Conservation (phyloP, 257 asterid genomes). For the Plectranthus barbatus region DNA sequence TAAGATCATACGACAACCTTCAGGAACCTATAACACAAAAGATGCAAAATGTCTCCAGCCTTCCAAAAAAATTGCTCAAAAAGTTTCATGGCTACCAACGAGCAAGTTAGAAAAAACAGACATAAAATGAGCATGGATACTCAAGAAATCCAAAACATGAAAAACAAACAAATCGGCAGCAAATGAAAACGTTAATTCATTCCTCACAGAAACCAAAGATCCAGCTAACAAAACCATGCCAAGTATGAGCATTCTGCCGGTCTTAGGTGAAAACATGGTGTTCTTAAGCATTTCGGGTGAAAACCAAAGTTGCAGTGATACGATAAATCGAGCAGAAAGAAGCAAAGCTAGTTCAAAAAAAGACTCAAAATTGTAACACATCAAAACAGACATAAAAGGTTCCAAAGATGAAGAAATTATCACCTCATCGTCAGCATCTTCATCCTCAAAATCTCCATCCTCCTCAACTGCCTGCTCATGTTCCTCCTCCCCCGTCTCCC, state of each 20-base stretch:
- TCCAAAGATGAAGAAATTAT: constrained; percentile 2
- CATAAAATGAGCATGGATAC: neutral
- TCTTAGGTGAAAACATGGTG: too few relatives aligned
- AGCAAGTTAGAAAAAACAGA: neutral
- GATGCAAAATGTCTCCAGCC: neutral
- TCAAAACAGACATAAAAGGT: too few relatives aligned
- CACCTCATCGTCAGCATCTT: constrained; percentile 84
- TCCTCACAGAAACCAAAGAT: neutral
- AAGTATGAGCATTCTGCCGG: neutral
- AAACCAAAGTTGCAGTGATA: neutral
- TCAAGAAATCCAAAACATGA: neutral
- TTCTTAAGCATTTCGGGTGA: neutral
- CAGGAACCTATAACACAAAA: neutral
- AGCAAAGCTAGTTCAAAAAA: neutral
- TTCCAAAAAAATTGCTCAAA: neutral
- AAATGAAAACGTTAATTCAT: neutral
- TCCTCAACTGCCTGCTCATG: constrained; percentile 62
- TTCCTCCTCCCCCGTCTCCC: constrained; percentile 86
- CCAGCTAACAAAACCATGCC: too few relatives aligned
- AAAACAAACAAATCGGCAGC: neutral
- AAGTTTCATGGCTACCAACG: neutral
- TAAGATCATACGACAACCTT: neutral
- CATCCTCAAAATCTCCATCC: constrained; percentile 62
- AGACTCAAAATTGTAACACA: neutral
- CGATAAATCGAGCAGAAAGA: neutral